Evolutionary conservation across 306 rosid species (phyloP).

Genomic region (Corylus americana): DNA sequence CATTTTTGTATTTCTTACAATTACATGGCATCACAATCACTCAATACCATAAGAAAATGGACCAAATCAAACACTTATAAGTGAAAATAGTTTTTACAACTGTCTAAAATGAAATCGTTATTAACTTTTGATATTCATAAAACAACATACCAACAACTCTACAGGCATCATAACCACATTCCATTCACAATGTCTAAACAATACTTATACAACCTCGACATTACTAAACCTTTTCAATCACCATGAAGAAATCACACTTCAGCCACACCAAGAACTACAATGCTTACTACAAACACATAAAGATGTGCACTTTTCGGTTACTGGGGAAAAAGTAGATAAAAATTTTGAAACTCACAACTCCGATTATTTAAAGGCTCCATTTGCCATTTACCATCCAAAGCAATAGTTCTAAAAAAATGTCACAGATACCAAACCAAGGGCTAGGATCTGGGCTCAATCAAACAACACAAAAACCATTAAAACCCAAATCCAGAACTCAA

Average conservation of each 20-base stretch:
- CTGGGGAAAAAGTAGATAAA: not conserved
- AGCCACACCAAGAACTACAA: not conserved
- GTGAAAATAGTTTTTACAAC: not conserved
- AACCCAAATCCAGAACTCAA: not conserved
- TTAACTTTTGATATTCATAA: not conserved
- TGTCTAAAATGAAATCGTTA: not conserved
- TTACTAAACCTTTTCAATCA: not conserved
- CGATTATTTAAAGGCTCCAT: not conserved
- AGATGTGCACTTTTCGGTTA: not conserved
- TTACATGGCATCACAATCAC: not conserved
- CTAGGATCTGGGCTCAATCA: not conserved
- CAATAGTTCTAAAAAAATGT: not conserved
- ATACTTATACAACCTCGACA: not conserved
- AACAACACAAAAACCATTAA: not conserved
- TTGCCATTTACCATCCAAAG: not conserved
- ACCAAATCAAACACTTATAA: not conserved
- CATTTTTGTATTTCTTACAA: not conserved
- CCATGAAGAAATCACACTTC: not conserved
- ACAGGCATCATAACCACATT: not conserved
- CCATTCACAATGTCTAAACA: not conserved
- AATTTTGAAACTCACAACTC: not conserved
- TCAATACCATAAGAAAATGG: not conserved
- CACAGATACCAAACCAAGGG: not conserved
- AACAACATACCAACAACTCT: not conserved
- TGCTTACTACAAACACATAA: not conserved